Conservation (phyloP, 257 asterid genomes). For the Coffea eugenioides region DNA sequence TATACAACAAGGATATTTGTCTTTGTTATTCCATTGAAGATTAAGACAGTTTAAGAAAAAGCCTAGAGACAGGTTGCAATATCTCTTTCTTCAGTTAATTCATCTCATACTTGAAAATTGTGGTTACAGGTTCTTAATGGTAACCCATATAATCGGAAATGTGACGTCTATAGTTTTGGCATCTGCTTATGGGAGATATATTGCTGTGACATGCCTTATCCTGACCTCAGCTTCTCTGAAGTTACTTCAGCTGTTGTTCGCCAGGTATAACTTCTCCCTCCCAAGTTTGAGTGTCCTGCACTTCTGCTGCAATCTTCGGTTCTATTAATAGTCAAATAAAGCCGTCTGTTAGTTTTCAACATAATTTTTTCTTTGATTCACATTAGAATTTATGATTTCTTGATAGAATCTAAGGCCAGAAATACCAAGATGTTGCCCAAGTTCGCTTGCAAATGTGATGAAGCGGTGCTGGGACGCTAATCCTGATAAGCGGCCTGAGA, state of each 20-base stretch:
- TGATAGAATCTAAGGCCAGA: constrained; percentile 83
- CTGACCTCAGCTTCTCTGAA: constrained; percentile 90
- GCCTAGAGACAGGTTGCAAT: not conserved
- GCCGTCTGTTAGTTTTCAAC: not conserved
- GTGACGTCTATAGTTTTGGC: constrained; percentile 89
- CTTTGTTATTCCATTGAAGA: no score
- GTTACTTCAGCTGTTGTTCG: constrained; percentile 91
- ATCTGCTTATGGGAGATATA: constrained; percentile 88
- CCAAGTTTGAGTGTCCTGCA: not conserved
- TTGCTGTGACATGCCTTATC: constrained; percentile 92
- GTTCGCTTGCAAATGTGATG: constrained; percentile 74
- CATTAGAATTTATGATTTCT: not conserved
- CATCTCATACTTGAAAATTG: not conserved
- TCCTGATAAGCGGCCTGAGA: constrained; percentile 82
- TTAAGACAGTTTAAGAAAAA: no score
- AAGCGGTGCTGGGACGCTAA: constrained; percentile 85
- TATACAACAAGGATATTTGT: no score
- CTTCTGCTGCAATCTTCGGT: not conserved
- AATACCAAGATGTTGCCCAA: constrained; percentile 83
- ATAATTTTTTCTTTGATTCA: not conserved
- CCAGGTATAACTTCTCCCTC: constrained; percentile 41
- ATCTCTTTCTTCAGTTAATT: not conserved
- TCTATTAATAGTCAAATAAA: not conserved
- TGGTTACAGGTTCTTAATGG: constrained; percentile 71
- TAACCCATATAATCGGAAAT: constrained; percentile 67